These are phyloP conservation scores for Cladosporium sp. DNA, from an alignment of 2,329 filamentous ascomycete species.

Conservation along the genomic window DNA sequence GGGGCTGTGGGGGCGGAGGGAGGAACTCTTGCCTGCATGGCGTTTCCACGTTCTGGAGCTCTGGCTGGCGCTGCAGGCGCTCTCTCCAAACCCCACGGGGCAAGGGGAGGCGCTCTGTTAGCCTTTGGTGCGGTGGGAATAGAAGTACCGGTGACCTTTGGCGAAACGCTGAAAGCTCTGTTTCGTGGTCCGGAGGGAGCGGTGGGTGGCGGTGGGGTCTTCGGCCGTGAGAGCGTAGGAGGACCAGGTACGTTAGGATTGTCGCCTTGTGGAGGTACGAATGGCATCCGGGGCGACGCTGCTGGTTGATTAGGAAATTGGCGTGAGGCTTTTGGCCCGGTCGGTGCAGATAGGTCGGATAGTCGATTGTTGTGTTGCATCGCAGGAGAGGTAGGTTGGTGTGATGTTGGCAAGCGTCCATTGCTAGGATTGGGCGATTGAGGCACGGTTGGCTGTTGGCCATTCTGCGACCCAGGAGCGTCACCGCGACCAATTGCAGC, in stretches of 20 bases:
- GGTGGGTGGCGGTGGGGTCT: conserved; percentile 22
- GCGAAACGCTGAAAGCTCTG: conserved; percentile 32
- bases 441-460: conserved; percentile 14
- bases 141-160: conserved; percentile 26
- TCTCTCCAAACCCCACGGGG: conserved; percentile 23
- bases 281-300: conserved; percentile 25
- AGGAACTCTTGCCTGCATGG: conserved; percentile 19
- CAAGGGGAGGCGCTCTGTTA: conserved; percentile 26
- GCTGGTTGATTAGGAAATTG: conserved; percentile 20
- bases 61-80: conserved; percentile 17
- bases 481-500: conserved; percentile 22
- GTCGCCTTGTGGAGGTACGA: conserved; percentile 25
- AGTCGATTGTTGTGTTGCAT: conserved; percentile 20
- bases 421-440: conserved; percentile 20
- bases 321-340: conserved; percentile 28
- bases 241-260: neutral
- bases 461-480: conserved; percentile 8
- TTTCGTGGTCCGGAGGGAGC: conserved; percentile 32
- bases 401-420: conserved; percentile 19
- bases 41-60: conserved; percentile 9
- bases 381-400: conserved; percentile 24
- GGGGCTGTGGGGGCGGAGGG: conserved; percentile 23
- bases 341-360: conserved; percentile 26
- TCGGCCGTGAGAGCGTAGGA: conserved; percentile 1
- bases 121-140: conserved; percentile 36